Conservation (phyloP, 352 stramenopile species). For the Hyaloperonospora brassicae region DNA sequence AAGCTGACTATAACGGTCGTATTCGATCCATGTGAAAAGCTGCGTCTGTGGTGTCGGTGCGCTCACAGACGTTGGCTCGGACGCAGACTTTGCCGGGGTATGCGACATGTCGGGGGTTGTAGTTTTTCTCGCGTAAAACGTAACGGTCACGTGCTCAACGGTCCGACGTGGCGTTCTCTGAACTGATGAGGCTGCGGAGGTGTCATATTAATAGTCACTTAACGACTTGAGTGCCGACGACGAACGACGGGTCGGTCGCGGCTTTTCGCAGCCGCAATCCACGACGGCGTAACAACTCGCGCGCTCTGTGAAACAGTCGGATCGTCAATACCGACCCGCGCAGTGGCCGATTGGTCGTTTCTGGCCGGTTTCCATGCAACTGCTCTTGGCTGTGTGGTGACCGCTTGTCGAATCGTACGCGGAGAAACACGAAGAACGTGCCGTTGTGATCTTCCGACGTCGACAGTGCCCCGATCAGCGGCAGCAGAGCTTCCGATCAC, state of each 20-base stretch:
- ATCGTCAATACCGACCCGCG: constrained; percentile 17
- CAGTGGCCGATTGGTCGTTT: constrained; percentile 25
- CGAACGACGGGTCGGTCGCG: background rate
- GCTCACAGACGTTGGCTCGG: background rate
- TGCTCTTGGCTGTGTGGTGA: constrained; percentile 19
- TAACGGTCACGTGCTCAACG: constrained; percentile 14
- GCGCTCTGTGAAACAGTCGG: constrained; percentile 18
- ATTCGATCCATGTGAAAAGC: constrained; percentile 9
- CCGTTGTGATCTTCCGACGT: constrained; percentile 24
- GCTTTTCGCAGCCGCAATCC: background rate
- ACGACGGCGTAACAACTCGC: background rate
- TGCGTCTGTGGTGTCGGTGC: constrained; percentile 7
- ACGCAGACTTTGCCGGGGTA: too few relatives aligned
- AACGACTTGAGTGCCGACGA: constrained; percentile 21
- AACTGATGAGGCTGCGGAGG: constrained; percentile 12
- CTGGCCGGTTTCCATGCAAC: constrained; percentile 23
- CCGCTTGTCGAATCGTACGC: constrained; percentile 4
- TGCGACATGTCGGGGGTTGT: constrained; percentile 14
- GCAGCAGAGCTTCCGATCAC: constrained; percentile 17
- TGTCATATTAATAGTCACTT: constrained; percentile 26
- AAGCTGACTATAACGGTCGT: too few relatives aligned
- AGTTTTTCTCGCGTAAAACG: constrained; percentile 6
- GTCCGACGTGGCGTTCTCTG: constrained; percentile 14
- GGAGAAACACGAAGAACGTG: background rate
- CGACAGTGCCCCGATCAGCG: constrained; percentile 18